Conservation (phyloP, 1,139 yeast genomes). For the Suhomyces atakaporum region DNA sequence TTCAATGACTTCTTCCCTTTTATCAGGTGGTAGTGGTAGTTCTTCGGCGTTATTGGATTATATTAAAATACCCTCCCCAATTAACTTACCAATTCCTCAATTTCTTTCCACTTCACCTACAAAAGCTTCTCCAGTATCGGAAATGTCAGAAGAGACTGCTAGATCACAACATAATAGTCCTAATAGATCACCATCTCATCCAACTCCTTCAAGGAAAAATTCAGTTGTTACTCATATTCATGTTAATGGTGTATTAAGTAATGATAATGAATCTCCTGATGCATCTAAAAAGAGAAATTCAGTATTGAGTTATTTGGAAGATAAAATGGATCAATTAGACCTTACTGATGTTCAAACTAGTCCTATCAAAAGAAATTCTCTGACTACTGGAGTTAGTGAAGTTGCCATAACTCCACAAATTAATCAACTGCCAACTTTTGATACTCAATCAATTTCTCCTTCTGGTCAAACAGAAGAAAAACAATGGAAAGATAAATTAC, state of each 20-base stretch:
- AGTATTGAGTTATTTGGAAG: constrained; percentile 49
- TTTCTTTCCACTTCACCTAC: constrained; percentile 45
- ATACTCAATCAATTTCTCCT: constrained; percentile 22
- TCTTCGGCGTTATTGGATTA: constrained; percentile 32
- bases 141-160: constrained; percentile 16
- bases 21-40: constrained; percentile 22
- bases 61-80: constrained; percentile 37
- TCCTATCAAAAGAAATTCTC: constrained; percentile 20
- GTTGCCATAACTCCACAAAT: constrained; percentile 31
- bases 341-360: constrained; percentile 30
- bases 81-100: constrained; percentile 35
- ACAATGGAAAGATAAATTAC: constrained; percentile 10
- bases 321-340: constrained; percentile 48
- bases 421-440: constrained; percentile 33
- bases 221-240: constrained; percentile 49
- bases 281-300: constrained; percentile 42
- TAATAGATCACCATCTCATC: constrained; percentile 9
- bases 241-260: constrained; percentile 50
- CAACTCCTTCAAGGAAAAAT: constrained; percentile 37
- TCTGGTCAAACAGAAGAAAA: constrained; percentile 8
- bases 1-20: constrained; percentile 42
- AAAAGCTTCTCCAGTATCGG: constrained; percentile 24
- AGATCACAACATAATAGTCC: constrained; percentile 14
- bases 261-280: constrained; percentile 27
- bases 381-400: constrained; percentile 14